These are phyloP conservation scores for Collybiopsis confluens DNA, from an alignment of 768 basidiomycete genomes.

Conservation along the genomic window DNA sequence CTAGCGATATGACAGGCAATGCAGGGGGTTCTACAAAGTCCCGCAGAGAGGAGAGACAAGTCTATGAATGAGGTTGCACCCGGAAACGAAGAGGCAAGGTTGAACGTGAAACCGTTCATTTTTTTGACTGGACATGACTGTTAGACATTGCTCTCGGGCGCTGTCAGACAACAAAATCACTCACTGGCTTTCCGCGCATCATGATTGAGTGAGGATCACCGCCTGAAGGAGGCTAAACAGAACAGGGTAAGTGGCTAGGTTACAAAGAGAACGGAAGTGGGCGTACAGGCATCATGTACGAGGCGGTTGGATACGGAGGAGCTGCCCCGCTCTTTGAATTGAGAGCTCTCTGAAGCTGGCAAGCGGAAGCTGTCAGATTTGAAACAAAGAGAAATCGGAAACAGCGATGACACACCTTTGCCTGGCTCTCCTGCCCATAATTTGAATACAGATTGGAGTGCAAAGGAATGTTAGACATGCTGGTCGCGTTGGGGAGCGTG, in stretches of 20 bases:
- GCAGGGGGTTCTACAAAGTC: conserved; percentile 3
- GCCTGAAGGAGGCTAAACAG: conserved; percentile 30
- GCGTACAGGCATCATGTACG: conserved; percentile 11
- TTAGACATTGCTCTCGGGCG: too few species aligned
- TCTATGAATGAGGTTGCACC: conserved; percentile 2
- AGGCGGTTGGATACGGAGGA: conserved; percentile 16
- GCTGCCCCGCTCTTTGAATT: conserved; percentile 36
- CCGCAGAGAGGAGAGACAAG: background rate
- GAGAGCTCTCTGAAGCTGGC: conserved; percentile 59
- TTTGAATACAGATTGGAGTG: conserved; percentile 70
- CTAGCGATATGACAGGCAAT: background rate
- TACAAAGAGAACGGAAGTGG: background rate
- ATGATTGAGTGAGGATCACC: conserved; percentile 45
- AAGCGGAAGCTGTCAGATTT: conserved; percentile 11
- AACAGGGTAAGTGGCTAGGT: background rate
- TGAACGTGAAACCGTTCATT: background rate
- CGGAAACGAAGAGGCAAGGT: background rate
- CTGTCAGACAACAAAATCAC: too few species aligned
- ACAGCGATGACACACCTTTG: conserved; percentile 48
- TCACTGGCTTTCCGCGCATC: conserved; percentile 49
- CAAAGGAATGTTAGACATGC: conserved; percentile 58
- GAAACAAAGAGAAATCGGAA: background rate
- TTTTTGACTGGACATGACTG: background rate
- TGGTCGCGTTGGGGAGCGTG: conserved; percentile 68
- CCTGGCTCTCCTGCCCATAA: conserved; percentile 67